Base-by-base conservation (phyloP, 176 grass and related monocot genomes). In the Cenchrus fungigraminus region DNA sequence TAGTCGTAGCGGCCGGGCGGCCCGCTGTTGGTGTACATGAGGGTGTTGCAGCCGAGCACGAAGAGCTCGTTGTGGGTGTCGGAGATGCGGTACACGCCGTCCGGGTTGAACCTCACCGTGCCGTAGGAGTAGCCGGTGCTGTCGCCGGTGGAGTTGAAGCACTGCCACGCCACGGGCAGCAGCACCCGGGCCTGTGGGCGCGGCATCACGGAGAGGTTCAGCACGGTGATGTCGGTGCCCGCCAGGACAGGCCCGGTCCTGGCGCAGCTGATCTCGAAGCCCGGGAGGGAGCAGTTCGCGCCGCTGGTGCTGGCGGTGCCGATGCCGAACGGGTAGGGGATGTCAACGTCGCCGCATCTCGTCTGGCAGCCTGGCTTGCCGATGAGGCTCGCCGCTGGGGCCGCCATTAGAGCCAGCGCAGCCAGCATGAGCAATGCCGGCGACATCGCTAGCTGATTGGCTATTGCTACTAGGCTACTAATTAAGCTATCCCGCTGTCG, bases 241-340 rank as follows among this genome's bases (percentile, higher is more conserved):
- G 55, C 5, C 14, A 55, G 53, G 53, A 55, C 53, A 0, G 53
- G 14, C 53, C 45, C 12, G 51, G 12, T 52, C 12, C 2, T 53
- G 12, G 1, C 51, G 51, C 51, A 53, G 51, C 12, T 14, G 51
- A 53, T 53, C 51, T 53, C 51, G 51, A 53, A 53, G 51, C 51
- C 51, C 51, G 12, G 12, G 51, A 13, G 51, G 51, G 12, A 53
- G 51, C 51, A 53, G 49, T 12, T 50, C 9, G 9, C 49, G 10
- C 49, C 49, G 8, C 49, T 9, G 49, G 49, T 50, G 51, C 51
- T 40, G 37, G 37, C 13, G 51, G 12, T 14, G 51, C 12, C 43
- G 28, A 74, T 63, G 46, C 71, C 71, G 20, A 84, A 75, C 0
- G 82, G 82, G 47, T 29, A 84, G 0, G 82, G 82, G 60, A 84